Evolutionary conservation across 306 rosid species (phyloP).

Genomic region (Potentilla sterilis): DNA sequence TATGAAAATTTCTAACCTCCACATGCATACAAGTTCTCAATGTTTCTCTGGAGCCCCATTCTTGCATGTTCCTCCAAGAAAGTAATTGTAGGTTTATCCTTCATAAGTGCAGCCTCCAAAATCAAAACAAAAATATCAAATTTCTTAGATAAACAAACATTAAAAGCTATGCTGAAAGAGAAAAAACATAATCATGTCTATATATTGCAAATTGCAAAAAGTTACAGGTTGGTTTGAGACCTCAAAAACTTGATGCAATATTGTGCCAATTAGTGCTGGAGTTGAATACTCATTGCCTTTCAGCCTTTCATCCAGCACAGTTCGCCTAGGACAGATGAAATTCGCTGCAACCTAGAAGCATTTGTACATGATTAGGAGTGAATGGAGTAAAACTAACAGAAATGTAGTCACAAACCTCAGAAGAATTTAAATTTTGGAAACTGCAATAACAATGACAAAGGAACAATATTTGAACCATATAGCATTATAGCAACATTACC

Average conservation of each 20-base stretch:
- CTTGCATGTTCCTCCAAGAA: constrained; percentile 67
- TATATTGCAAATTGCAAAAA: constrained; percentile 3
- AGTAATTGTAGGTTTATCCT: constrained; percentile 49
- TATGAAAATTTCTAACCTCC: constrained; percentile 49
- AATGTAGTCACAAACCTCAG: not conserved
- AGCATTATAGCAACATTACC: constrained; percentile 47
- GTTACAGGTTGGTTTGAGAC: constrained; percentile 37
- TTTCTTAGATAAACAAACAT: not conserved
- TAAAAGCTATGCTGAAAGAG: not conserved
- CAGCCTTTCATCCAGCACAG: constrained; percentile 88
- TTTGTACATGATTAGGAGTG: constrained; percentile 28
- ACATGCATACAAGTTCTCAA: constrained; percentile 86
- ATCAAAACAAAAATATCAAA: constrained; percentile 6
- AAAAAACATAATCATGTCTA: not conserved
- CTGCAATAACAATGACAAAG: constrained; percentile 5
- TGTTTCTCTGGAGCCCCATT: constrained; percentile 53
- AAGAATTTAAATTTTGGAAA: not conserved
- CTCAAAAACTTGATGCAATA: constrained; percentile 93
- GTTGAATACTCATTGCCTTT: constrained; percentile 66
- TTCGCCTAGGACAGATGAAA: constrained; percentile 78
- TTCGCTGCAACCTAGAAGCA: constrained; percentile 72
- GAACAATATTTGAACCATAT: constrained; percentile 8
- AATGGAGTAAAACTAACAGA: not conserved
- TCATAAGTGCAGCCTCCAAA: constrained; percentile 73
- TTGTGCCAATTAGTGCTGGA: constrained; percentile 76